A percentile compares a stretch with the other conserved stretches of the same genome.
These are phyloP conservation scores for Yamadazyma triangularis DNA, from an alignment of 1,139 yeast genomes.

Conservation along the genomic window DNA sequence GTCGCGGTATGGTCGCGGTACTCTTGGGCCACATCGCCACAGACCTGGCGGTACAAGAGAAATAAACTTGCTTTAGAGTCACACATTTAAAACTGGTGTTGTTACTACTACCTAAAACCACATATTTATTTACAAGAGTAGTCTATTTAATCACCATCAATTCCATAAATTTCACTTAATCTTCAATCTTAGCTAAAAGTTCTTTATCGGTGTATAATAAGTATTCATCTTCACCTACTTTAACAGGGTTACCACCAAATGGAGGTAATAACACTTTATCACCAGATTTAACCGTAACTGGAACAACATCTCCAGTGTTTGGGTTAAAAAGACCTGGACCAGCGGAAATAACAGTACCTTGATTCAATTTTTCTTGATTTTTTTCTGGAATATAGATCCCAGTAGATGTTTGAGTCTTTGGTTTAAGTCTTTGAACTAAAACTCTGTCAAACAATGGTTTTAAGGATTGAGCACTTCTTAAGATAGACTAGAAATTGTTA, in stretches of 20 bases:
- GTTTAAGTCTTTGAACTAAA: conserved; percentile 89
- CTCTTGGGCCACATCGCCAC: no score
- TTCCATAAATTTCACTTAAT: conserved; percentile 9
- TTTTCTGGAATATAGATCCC: conserved; percentile 96
- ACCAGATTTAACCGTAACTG: conserved; percentile 76
- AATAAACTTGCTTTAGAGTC: no score
- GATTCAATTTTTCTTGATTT: conserved; percentile 88
- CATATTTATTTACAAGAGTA: background rate
- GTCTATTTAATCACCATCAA: no score
- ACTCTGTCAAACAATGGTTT: conserved; percentile 94
- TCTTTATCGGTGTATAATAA: conserved; percentile 85
- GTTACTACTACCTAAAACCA: no score
- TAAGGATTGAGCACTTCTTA: conserved; percentile 83
- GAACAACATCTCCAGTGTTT: conserved; percentile 59
- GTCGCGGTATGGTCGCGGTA: no score
- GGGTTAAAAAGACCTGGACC: conserved; percentile 78
- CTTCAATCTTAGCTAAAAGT: conserved; percentile 82
- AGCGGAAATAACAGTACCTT: conserved; percentile 74
- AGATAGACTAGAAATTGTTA: conserved; percentile 40
- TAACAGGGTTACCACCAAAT: conserved; percentile 83
- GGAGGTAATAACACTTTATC: conserved; percentile 92
- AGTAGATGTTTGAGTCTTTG: conserved; percentile 86
- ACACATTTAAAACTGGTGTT: no score
- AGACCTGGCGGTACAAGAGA: no score
- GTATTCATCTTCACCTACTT: conserved; percentile 79